A percentile compares a stretch with the other conserved stretches of the same genome.
Conservation (phyloP, 2,329 filamentous ascomycete species). For the Phaeosphaeria sp. region DNA sequence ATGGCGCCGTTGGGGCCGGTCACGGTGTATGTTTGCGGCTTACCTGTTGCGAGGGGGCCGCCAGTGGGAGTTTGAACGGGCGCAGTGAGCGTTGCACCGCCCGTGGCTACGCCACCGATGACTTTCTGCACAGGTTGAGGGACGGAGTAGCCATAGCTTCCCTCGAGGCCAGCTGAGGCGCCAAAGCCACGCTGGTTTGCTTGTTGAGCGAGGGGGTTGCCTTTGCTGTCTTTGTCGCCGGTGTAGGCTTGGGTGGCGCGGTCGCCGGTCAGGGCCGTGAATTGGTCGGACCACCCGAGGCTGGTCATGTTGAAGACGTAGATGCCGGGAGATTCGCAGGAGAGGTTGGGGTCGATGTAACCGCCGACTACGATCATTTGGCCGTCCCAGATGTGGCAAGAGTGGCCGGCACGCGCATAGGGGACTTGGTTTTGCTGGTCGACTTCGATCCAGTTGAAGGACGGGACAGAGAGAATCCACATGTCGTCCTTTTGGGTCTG, state of each 20-base stretch:
- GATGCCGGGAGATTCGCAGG: conserved; percentile 71
- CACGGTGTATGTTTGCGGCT: conserved; percentile 71
- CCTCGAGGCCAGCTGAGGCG: conserved; percentile 63
- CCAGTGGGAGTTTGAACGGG: conserved; percentile 68
- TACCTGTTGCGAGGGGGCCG: conserved; percentile 74
- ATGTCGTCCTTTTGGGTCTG: conserved; percentile 72
- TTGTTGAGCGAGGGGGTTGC: conserved; percentile 59
- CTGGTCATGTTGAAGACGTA: conserved; percentile 80
- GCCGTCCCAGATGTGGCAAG: conserved; percentile 78
- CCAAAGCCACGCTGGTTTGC: conserved; percentile 59
- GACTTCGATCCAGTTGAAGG: conserved; percentile 79
- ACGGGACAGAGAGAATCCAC: conserved; percentile 81
- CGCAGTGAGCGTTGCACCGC: conserved; percentile 72
- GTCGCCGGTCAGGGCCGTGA: conserved; percentile 67
- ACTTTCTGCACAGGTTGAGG: conserved; percentile 67
- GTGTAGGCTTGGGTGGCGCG: conserved; percentile 52
- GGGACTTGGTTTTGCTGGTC: conserved; percentile 57
- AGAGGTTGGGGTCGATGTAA: conserved; percentile 65
- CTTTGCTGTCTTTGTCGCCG: conserved; percentile 34
- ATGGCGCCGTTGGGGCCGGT: conserved; percentile 52
- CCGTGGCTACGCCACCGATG: conserved; percentile 71
- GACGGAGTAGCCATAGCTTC: conserved; percentile 71
- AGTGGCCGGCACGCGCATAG: conserved; percentile 72
- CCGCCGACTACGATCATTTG: conserved; percentile 84
- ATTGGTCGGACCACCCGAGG: conserved; percentile 72